Percentiles rank a stretch among this genome's conserved stretches.
These are phyloP conservation scores for Lophiotrema nucula DNA, from an alignment of 495 filamentous ascomycete genomes.

Conservation along the genomic window DNA sequence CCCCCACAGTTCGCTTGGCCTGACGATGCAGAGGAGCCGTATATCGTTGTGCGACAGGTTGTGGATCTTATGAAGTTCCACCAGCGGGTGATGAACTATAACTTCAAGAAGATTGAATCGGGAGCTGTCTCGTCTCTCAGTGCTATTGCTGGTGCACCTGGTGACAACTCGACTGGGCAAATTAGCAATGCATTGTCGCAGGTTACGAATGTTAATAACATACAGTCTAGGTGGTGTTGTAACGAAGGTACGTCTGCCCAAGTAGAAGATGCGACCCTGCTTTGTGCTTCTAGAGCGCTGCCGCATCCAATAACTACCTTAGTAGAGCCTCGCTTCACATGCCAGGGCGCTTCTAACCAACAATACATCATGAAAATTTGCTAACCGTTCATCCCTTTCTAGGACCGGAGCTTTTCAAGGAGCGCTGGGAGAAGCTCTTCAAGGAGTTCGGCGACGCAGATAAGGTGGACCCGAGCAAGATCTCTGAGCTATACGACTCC, in stretches of 20 bases:
- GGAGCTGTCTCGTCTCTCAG: slow-evolving; percentile 60
- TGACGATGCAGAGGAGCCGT: slow-evolving; percentile 89
- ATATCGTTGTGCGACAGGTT: slow-evolving; percentile 83
- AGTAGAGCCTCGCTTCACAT: too few relatives aligned
- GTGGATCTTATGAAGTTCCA: slow-evolving; percentile 98
- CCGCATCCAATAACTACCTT: too few relatives aligned
- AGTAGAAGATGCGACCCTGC: too few relatives aligned
- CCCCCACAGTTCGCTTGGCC: slow-evolving; percentile 97
- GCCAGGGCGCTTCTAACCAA: too few relatives aligned
- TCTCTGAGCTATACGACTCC: slow-evolving; percentile 95
- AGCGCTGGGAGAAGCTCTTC: slow-evolving; percentile 98
- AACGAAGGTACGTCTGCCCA: too few relatives aligned
- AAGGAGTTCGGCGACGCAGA: slow-evolving; percentile 93
- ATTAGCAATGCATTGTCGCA: slow-evolving; percentile 52
- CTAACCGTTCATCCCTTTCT: too few relatives aligned
- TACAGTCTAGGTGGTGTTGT: slow-evolving; percentile 94
- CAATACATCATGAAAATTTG: too few relatives aligned
- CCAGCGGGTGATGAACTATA: slow-evolving; percentile 87
- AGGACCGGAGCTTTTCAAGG: slow-evolving; percentile 91
- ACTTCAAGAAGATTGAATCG: slow-evolving; percentile 71
- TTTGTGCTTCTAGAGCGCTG: too few relatives aligned
- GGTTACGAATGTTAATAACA: slow-evolving; percentile 57
- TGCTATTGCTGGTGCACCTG: slow-evolving; percentile 38
- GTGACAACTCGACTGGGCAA: slow-evolving; percentile 38
- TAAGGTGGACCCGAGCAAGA: slow-evolving; percentile 97